Percentiles rank a stretch among this genome's conserved stretches.
Evolutionary conservation across 495 filamentous ascomycete genomes (phyloP).

Genomic region (Aspergillus indologenus): DNA sequence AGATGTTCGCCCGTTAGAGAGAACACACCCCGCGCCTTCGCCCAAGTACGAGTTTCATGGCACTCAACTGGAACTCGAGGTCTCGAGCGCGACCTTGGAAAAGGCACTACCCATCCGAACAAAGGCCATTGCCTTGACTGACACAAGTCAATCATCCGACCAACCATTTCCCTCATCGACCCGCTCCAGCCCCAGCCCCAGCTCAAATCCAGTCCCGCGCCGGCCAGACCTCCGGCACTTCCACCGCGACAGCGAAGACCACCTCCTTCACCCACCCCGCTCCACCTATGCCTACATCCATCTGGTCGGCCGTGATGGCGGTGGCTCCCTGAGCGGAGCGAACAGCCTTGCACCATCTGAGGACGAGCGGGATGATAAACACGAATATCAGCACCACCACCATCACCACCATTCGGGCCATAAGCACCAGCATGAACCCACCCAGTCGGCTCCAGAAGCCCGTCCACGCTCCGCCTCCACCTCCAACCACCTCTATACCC

Average conservation of each 20-base stretch:
- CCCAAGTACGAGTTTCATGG: constrained; percentile 14
- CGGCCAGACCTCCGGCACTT: constrained; percentile 20
- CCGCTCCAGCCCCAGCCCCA: constrained; percentile 4
- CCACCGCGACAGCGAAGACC: constrained; percentile 37
- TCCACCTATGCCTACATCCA: constrained; percentile 36
- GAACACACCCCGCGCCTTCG: constrained; percentile 9
- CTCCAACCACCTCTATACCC: constrained; percentile 12
- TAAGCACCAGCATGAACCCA: constrained; percentile 6
- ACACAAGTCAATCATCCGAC: neutral
- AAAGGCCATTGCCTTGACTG: neutral
- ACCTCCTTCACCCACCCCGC: constrained; percentile 32
- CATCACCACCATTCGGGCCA: constrained; percentile 10
- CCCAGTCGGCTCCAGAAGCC: constrained; percentile 8
- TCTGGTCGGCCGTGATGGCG: constrained; percentile 44
- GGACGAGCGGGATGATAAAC: constrained; percentile 31
- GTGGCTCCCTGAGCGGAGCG: constrained; percentile 41
- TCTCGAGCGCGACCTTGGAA: neutral
- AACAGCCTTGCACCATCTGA: constrained; percentile 43
- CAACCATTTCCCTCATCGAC: neutral
- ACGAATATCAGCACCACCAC: constrained; percentile 10
- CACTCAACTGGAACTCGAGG: constrained; percentile 1
- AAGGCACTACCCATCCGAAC: neutral
- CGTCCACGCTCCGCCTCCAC: constrained; percentile 7
- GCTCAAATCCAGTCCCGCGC: constrained; percentile 12
- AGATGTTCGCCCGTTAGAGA: constrained; percentile 16